A percentile compares a stretch with the other conserved stretches of the same genome.
phyloP scores from a whole-genome alignment of 208 protist species.

The Leishmania major region DNA sequence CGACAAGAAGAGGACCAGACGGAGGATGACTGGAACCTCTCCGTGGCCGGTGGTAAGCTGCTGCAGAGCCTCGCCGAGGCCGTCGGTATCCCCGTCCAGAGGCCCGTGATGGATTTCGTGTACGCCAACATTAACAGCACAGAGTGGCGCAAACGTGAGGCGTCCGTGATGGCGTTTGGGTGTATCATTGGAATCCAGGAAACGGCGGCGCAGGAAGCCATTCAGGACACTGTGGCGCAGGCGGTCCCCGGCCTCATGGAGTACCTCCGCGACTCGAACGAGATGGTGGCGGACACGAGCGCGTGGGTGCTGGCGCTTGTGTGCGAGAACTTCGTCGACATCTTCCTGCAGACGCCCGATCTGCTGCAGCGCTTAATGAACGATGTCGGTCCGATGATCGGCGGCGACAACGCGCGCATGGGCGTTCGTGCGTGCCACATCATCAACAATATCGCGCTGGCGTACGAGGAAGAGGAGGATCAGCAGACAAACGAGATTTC shows the following conservation, averaged over 20 bases:
- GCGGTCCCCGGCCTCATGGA: conserved; percentile 87
- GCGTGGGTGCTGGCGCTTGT: conserved; percentile 96
- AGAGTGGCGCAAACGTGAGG: conserved; percentile 96
- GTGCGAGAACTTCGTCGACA: conserved; percentile 89
- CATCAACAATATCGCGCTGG: conserved; percentile 93
- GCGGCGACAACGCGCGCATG: conserved; percentile 60
- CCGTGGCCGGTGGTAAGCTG: conserved; percentile 92
- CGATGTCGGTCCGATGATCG: conserved; percentile 68
- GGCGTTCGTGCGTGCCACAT: conserved; percentile 93
- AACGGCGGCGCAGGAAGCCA: conserved; percentile 42
- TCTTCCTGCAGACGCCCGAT: conserved; percentile 55
- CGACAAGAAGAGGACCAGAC: conserved; percentile 93
- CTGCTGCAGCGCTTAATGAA: conserved; percentile 80
- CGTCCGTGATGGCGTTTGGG: conserved; percentile 95
- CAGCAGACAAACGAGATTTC: conserved; percentile 84
- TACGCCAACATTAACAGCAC: conserved; percentile 86
- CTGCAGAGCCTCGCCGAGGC: conserved; percentile 87
- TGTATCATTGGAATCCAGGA: conserved; percentile 96
- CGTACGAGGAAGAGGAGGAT: conserved; percentile 80
- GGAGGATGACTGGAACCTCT: conserved; percentile 95
- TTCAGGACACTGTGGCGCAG: conserved; percentile 90
- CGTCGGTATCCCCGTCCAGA: conserved; percentile 71
- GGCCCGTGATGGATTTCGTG: conserved; percentile 94
- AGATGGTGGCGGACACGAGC: conserved; percentile 93
- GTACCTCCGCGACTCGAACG: conserved; percentile 82